Conservation (phyloP, 2,329 filamentous ascomycete genomes). For the Talaromyces sp. region DNA sequence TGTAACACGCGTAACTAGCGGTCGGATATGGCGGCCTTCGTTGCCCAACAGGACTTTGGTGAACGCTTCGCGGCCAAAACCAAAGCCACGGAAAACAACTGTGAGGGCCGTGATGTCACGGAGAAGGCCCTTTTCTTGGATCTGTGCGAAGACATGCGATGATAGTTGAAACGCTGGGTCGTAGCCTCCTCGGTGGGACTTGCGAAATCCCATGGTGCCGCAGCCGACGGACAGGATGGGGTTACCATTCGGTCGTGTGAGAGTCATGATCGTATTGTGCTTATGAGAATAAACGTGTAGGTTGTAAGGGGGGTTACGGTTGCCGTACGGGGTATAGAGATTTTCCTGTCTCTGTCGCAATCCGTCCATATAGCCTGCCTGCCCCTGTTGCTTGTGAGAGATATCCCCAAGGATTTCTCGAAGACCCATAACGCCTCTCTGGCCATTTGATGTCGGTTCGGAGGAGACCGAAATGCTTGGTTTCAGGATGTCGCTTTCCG, state of each 20-base stretch:
- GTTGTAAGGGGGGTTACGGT: slow-evolving; percentile 60
- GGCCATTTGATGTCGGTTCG: background rate
- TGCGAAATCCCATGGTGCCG: slow-evolving; percentile 88
- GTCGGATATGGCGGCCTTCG: slow-evolving; percentile 71
- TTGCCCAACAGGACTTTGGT: slow-evolving; percentile 82
- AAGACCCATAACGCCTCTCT: slow-evolving; percentile 3
- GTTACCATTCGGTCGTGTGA: slow-evolving; percentile 74
- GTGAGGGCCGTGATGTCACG: slow-evolving; percentile 72
- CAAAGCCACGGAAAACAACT: slow-evolving; percentile 79
- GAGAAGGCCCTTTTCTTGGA: slow-evolving; percentile 76
- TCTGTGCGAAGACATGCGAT: slow-evolving; percentile 74
- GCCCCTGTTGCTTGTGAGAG: slow-evolving; percentile 11
- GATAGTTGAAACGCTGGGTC: slow-evolving; percentile 90
- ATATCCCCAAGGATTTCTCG: slow-evolving; percentile 4
- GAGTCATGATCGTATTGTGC: slow-evolving; percentile 93
- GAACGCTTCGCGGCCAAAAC: slow-evolving; percentile 78
- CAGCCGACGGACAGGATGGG: slow-evolving; percentile 74
- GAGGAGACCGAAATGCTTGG: background rate
- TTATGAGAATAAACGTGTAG: slow-evolving; percentile 82
- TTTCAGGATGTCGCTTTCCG: slow-evolving; percentile 8
- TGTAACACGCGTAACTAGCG: slow-evolving; percentile 71
- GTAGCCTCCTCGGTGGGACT: slow-evolving; percentile 73
- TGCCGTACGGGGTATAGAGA: slow-evolving; percentile 23
- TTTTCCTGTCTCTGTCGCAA: slow-evolving; percentile 10
- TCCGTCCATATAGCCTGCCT: slow-evolving; percentile 7